Percentiles rank a stretch among this genome's conserved stretches.
Evolutionary conservation across 129 eudicot species (phyloP).

Genomic region (Saposhnikovia divaricata): DNA sequence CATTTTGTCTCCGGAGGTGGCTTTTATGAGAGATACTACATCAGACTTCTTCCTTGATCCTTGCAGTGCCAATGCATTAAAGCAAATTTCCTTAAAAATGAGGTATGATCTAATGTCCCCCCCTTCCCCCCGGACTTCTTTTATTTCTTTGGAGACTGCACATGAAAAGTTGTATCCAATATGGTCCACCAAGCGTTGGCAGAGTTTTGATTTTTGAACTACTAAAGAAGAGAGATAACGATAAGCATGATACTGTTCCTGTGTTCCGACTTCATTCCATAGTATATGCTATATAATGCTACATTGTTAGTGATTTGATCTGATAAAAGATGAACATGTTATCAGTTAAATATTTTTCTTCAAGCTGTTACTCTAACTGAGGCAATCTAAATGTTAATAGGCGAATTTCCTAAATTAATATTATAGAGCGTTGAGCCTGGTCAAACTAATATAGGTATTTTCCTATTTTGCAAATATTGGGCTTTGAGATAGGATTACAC

Average conservation of each 20-base stretch:
- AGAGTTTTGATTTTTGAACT: background rate
- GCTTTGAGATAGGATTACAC: no score
- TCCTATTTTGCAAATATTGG: background rate
- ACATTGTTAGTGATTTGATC: background rate
- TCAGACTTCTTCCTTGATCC: constrained; percentile 86
- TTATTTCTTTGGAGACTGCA: background rate
- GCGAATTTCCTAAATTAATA: constrained; percentile 70
- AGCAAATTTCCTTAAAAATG: constrained; percentile 89
- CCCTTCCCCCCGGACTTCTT: background rate
- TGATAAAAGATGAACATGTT: background rate
- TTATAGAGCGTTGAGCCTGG: constrained; percentile 48
- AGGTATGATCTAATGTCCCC: constrained; percentile 31
- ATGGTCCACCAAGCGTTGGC: background rate
- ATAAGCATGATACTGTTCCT: background rate
- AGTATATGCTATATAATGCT: background rate
- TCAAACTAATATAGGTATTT: constrained; percentile 90
- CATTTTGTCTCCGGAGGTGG: constrained; percentile 82
- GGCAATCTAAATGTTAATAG: constrained; percentile 29
- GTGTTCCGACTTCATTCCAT: background rate
- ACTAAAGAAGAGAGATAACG: background rate
- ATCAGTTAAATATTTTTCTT: background rate
- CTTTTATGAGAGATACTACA: constrained; percentile 89
- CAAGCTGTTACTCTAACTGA: background rate
- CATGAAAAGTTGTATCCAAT: background rate
- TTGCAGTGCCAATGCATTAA: constrained; percentile 78